These are phyloP conservation scores for Eragrostis nindensis DNA, from an alignment of 176 grass and related monocot species.

Conservation along the genomic window DNA sequence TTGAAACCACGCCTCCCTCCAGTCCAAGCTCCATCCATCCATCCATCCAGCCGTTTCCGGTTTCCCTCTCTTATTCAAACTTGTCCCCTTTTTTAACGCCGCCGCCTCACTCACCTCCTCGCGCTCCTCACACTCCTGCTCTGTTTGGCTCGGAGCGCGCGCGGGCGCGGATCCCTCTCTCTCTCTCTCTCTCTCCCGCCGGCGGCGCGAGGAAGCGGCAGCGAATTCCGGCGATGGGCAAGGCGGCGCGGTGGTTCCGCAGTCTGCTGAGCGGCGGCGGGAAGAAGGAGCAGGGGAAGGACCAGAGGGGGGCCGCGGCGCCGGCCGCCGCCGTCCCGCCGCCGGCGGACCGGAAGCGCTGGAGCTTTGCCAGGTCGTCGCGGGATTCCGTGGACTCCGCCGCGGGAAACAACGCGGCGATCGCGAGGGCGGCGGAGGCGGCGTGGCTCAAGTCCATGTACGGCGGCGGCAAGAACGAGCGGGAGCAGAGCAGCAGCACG, in stretches of 20 bases:
- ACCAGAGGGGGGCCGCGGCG: slow-evolving; percentile 30
- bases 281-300: slow-evolving; percentile 61
- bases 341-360: slow-evolving; percentile 66
- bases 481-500: slow-evolving; percentile 97
- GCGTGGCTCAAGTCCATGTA: slow-evolving; percentile 82
- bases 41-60: neutral
- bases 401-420: slow-evolving; percentile 29
- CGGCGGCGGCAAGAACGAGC: slow-evolving; percentile 43
- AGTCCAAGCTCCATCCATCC: no score
- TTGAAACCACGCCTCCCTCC: slow-evolving; percentile 18
- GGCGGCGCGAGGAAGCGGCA: neutral
- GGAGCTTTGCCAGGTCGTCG: slow-evolving; percentile 79
- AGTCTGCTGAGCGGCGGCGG: slow-evolving; percentile 64
- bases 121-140: neutral
- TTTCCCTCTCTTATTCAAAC: slow-evolving; percentile 75
- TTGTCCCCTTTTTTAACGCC: neutral
- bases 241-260: slow-evolving; percentile 78
- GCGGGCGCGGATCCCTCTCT: neutral
- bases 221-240: slow-evolving; percentile 60
- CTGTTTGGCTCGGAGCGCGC: neutral
- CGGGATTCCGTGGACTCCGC: slow-evolving; percentile 39
- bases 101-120: neutral
- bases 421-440: slow-evolving; percentile 50
- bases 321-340: neutral
- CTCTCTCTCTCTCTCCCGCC: neutral